phyloP scores from a whole-genome alignment of 768 basidiomycete species.

The Termitomyces sp. region DNA sequence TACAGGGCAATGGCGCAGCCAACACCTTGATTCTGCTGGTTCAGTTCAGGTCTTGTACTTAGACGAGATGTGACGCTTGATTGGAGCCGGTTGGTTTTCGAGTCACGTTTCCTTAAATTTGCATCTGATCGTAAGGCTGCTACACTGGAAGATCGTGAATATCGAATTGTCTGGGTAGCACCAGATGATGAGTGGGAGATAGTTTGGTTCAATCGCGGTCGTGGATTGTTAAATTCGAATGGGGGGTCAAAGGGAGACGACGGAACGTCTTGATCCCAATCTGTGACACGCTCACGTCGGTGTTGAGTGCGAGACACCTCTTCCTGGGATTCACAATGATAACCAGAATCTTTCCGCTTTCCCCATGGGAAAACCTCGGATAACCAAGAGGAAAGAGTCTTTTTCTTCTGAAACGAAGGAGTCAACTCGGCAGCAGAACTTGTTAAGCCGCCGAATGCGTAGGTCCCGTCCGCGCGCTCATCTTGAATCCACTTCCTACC shows the following conservation, averaged over 20 bases:
- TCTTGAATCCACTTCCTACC: slow-evolving; percentile 68
- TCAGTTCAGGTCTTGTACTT: slow-evolving; percentile 47
- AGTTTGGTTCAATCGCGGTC: slow-evolving; percentile 25
- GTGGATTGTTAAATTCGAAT: slow-evolving; percentile 41
- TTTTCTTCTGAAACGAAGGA: slow-evolving; percentile 44
- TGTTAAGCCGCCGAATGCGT: slow-evolving; percentile 59
- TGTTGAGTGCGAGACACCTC: slow-evolving; percentile 19
- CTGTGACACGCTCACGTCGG: slow-evolving; percentile 19
- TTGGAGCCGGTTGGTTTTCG: not conserved
- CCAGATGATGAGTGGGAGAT: slow-evolving; percentile 23
- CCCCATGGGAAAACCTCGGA: slow-evolving; percentile 61
- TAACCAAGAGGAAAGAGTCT: slow-evolving; percentile 18
- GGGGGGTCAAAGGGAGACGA: slow-evolving; percentile 35
- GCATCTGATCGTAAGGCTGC: not conserved
- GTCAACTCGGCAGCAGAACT: slow-evolving; percentile 35
- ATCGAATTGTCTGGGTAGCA: slow-evolving; percentile 3
- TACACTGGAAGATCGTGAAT: slow-evolving; percentile 10
- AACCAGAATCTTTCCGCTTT: slow-evolving; percentile 40
- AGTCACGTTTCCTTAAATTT: not conserved
- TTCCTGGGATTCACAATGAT: slow-evolving; percentile 46
- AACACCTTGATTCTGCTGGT: slow-evolving; percentile 53
- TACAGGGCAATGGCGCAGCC: slow-evolving; percentile 73
- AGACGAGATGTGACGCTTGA: not conserved
- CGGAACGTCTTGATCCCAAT: slow-evolving; percentile 30
- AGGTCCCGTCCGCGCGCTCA: slow-evolving; percentile 34